A percentile compares a stretch with the other conserved stretches of the same genome.
Evolutionary conservation across 1,284 basidiomycete genomes (phyloP).

Genomic region (Pseudozyma thailandica): DNA sequence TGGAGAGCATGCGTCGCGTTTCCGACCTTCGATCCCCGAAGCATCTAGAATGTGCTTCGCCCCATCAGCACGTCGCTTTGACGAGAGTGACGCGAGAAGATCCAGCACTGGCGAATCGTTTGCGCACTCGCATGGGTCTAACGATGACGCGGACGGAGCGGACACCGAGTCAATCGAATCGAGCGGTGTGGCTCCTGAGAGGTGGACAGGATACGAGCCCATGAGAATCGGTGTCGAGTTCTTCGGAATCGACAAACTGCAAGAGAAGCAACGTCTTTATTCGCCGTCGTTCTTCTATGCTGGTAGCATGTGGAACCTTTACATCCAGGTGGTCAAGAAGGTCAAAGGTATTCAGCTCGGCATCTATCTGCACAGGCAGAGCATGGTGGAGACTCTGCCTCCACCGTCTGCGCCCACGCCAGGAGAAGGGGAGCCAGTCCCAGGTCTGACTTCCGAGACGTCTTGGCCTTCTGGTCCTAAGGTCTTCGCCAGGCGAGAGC

Average conservation of each 20-base stretch:
- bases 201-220: conserved; percentile 59
- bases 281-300: conserved; percentile 71
- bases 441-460: neutral
- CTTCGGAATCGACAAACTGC: conserved; percentile 82
- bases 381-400: conserved; percentile 74
- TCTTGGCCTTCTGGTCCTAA: conserved; percentile 2
- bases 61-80: conserved; percentile 7
- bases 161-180: conserved; percentile 29
- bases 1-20: conserved; percentile 35
- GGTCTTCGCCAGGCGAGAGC: conserved; percentile 7
- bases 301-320: conserved; percentile 82
- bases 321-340: conserved; percentile 83
- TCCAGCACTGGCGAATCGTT: conserved; percentile 14
- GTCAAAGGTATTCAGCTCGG: conserved; percentile 81
- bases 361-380: conserved; percentile 88
- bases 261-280: conserved; percentile 78
- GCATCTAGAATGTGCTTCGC: conserved; percentile 8
- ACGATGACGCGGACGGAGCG: conserved; percentile 30
- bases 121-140: conserved; percentile 17
- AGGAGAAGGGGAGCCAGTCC: conserved; percentile 6
- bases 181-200: conserved; percentile 22
- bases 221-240: conserved; percentile 81
- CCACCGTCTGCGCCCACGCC: conserved; percentile 69
- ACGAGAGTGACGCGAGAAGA: conserved; percentile 16
- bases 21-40: conserved; percentile 4